Conservation (phyloP, 805 yeast species). For the Yarrowia phangngaensis region DNA sequence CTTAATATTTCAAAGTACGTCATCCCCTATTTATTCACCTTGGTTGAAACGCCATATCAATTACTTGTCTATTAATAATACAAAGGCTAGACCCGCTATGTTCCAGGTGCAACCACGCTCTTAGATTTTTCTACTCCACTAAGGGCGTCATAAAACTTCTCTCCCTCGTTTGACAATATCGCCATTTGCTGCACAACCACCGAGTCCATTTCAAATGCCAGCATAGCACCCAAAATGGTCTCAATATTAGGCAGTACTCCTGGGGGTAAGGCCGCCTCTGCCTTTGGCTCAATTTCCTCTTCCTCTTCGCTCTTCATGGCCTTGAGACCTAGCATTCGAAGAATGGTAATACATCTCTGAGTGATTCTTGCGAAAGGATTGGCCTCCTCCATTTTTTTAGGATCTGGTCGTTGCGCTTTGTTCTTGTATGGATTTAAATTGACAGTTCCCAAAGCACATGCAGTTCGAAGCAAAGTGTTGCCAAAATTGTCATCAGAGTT, state of each 20-base stretch:
- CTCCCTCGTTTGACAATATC: constrained; percentile 37
- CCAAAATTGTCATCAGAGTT: constrained; percentile 41
- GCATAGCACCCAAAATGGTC: constrained; percentile 42
- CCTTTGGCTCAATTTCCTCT: constrained; percentile 5
- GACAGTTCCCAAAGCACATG: constrained; percentile 42
- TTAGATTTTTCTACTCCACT: constrained; percentile 21
- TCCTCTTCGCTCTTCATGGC: constrained; percentile 32
- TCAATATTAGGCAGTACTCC: constrained; percentile 43
- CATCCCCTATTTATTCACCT: background rate
- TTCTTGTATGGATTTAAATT: constrained; percentile 30
- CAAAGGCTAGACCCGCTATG: constrained; percentile 8
- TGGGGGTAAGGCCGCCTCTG: constrained; percentile 31
- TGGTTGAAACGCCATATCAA: background rate
- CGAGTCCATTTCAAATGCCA: constrained; percentile 42
- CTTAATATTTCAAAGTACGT: background rate
- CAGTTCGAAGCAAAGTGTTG: constrained; percentile 40
- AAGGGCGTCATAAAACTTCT: constrained; percentile 21
- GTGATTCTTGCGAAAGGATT: constrained; percentile 42
- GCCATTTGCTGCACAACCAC: constrained; percentile 40
- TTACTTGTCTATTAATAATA: constrained; percentile 24
- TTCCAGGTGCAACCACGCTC: constrained; percentile 23
- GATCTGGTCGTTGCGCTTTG: constrained; percentile 26
- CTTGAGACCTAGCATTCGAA: constrained; percentile 39
- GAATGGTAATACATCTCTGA: constrained; percentile 39
- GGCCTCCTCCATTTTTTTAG: constrained; percentile 25